Base-by-base conservation (phyloP, 441 rosid genomes). In the Euphorbia celastroides region DNA sequence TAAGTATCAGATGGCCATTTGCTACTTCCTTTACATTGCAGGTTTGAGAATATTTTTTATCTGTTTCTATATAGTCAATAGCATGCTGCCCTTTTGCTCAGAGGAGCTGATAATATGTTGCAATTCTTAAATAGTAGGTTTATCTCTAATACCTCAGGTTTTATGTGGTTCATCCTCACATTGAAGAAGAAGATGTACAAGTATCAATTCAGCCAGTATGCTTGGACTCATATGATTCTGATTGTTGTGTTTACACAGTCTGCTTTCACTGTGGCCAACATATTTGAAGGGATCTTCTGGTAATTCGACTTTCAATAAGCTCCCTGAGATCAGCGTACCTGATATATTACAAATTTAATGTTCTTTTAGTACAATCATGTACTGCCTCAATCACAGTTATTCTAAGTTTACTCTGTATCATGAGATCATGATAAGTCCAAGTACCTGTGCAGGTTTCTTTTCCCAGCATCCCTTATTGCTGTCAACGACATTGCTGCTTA, bases 221-320 rank as follows among this genome's bases (percentile, higher is more conserved):
- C 98, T 27, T 93, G 97, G 97, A 93, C 96, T n/a, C 97, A 93
- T 68, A 93, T 90, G 97, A 90, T 93, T 75, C 83, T 90, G 46
- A 87, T 90, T 68, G 83, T 88, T 72, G 96, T 88, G 74, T 90
- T 93, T 75, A 75, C 88, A 2, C 98, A 92, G 73, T 93, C 96
- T 17, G 80, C 97, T 42, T 93, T 90, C 74, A 88, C 93, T 1
- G 98, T 92, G 6, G 97, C 96, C 77, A 90, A 82, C 80, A 87
- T 93, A 72, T 90, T 93, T 67, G 97, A 93, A 83, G 98, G 98
- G 67, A 93, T 93, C 34, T 90, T 88, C 84, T 90, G 97, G 97
- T 93, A 79, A 60, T 1, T 11, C 19, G 22, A 28, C 32, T 42
- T 56, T 17, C 31, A 30, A 13, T 9, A 41, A 41, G 7, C 44